Conservation (phyloP, 148 eudicot species). For the Silene conica region DNA sequence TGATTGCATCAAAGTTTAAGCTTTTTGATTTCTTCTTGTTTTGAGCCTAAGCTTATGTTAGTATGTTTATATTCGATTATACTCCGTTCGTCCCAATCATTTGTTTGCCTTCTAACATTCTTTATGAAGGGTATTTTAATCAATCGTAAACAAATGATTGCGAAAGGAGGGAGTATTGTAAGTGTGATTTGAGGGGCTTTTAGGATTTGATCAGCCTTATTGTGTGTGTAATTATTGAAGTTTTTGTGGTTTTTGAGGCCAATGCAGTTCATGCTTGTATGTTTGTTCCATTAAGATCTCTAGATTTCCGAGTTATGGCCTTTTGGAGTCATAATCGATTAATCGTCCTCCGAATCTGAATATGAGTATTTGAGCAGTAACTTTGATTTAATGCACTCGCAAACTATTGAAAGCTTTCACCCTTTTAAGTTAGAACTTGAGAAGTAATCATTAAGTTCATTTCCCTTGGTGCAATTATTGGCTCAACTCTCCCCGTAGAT, state of each 20-base stretch:
- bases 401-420: not conserved
- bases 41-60: too few relatives aligned
- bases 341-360: not conserved
- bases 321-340: not conserved
- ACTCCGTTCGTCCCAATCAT: too few relatives aligned
- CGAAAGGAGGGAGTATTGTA: too few relatives aligned
- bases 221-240: not conserved
- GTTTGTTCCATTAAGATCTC: not conserved
- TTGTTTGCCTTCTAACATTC: too few relatives aligned
- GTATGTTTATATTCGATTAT: too few relatives aligned
- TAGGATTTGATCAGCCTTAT: too few relatives aligned
- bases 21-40: too few relatives aligned
- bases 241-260: not conserved
- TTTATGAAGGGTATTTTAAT: too few relatives aligned
- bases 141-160: too few relatives aligned
- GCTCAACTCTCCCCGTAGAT: slow-evolving; percentile 21
- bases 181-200: too few relatives aligned
- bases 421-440: not conserved
- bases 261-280: not conserved
- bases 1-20: too few relatives aligned
- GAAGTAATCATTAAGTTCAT: not conserved
- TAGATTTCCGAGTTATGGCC: not conserved
- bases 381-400: not conserved
- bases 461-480: not conserved
- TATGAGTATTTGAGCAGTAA: not conserved